phyloP scores from a whole-genome alignment of 78 protist species.

The Emiliania huxleyi region DNA sequence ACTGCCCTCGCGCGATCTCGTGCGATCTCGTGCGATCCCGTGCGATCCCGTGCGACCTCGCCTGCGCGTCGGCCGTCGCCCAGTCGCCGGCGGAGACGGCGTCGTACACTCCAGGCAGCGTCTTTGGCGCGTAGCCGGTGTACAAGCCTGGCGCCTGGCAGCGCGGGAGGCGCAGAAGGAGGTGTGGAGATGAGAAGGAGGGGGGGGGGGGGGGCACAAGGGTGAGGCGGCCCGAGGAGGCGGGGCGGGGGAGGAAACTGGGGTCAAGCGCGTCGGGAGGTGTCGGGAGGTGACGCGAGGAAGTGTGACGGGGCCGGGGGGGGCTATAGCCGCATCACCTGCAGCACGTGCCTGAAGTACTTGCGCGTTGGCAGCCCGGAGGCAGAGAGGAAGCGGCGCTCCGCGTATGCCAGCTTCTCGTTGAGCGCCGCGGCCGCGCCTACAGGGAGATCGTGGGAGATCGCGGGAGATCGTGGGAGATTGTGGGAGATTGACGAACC shows the following conservation, averaged over 20 bases:
- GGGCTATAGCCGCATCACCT: too few relatives aligned
- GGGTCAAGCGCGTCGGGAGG: too few relatives aligned
- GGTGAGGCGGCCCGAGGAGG: too few relatives aligned
- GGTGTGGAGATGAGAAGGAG: too few relatives aligned
- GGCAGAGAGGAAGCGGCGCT: background rate
- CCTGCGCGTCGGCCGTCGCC: background rate
- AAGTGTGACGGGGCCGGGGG: too few relatives aligned
- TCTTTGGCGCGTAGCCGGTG: background rate
- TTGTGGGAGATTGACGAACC: background rate
- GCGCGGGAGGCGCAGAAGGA: background rate
- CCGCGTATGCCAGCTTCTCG: background rate
- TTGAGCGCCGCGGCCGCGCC: background rate
- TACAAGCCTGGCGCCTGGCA: constrained; percentile 18
- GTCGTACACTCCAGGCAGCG: background rate
- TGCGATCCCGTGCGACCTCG: too few relatives aligned
- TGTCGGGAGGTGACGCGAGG: too few relatives aligned
- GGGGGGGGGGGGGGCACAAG: too few relatives aligned
- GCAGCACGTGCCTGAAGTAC: background rate
- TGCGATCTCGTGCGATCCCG: too few relatives aligned
- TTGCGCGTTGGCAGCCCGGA: background rate
- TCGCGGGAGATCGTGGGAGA: background rate
- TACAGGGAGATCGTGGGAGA: background rate
- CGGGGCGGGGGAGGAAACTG: too few relatives aligned
- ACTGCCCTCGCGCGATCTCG: too few relatives aligned
- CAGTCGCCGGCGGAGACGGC: background rate